These are phyloP conservation scores for Cryptococcus sp. DNA, from an alignment of 1,284 basidiomycete genomes.

Conservation along the genomic window DNA sequence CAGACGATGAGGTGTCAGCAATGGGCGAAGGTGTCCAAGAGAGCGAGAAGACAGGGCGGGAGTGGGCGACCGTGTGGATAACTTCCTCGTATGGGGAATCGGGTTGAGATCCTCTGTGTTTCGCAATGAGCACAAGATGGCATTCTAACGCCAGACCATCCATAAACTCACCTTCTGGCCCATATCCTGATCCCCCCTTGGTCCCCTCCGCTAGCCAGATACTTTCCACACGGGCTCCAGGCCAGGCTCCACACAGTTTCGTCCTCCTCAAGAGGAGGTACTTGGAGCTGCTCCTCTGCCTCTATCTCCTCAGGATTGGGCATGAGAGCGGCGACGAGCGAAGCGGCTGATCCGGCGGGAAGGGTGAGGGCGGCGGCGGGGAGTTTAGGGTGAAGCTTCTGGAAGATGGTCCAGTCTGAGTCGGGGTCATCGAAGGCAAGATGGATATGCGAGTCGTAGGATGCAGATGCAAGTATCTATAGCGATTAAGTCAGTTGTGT, in stretches of 20 bases:
- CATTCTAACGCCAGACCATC: too few species aligned
- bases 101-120: slow-evolving; percentile 24
- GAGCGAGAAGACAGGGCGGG: slow-evolving; percentile 40
- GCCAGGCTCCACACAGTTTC: slow-evolving; percentile 87
- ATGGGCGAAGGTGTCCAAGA: slow-evolving; percentile 28
- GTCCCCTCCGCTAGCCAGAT: slow-evolving; percentile 62
- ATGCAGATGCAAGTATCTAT: slow-evolving; percentile 90
- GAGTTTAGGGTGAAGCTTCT: slow-evolving; percentile 72
- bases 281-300: slow-evolving; percentile 29
- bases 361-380: slow-evolving; percentile 49
- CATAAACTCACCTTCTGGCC: slow-evolving; percentile 43
- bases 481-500: neutral
- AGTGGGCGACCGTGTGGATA: slow-evolving; percentile 39
- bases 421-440: slow-evolving; percentile 90
- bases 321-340: slow-evolving; percentile 16
- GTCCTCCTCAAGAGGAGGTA: slow-evolving; percentile 46
- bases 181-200: slow-evolving; percentile 54
- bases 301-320: slow-evolving; percentile 26
- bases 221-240: slow-evolving; percentile 71
- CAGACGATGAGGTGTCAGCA: slow-evolving; percentile 9
- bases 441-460: slow-evolving; percentile 95
- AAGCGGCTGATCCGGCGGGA: slow-evolving; percentile 10
- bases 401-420: slow-evolving; percentile 90
- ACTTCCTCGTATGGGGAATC: slow-evolving; percentile 38
- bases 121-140: neutral